Conservation (phyloP, 169 alveolate genomes). For the Theileria orientalis region DNA sequence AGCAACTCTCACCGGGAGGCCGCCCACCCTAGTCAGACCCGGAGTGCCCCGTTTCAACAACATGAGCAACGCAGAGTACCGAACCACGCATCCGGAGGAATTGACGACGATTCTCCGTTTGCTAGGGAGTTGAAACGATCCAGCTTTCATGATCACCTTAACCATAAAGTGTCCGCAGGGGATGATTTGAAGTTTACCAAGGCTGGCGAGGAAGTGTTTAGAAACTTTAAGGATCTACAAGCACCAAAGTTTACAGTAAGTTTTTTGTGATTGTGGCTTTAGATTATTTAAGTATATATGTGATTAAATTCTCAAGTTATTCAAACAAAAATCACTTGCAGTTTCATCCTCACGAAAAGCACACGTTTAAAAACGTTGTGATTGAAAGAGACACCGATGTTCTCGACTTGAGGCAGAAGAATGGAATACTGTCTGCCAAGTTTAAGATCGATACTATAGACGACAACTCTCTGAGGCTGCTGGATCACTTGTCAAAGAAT, state of each 20-base stretch:
- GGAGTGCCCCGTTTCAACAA: not conserved
- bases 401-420: conserved; percentile 40
- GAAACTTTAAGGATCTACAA: not conserved
- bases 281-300: too few species aligned
- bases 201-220: not conserved
- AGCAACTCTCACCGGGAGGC: not conserved
- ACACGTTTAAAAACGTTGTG: conserved; percentile 40
- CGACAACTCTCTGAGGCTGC: conserved; percentile 27
- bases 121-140: not conserved
- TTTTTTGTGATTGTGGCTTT: too few species aligned
- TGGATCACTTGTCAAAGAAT: conserved; percentile 31
- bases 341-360: conserved; percentile 43
- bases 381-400: conserved; percentile 35
- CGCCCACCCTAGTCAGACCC: not conserved
- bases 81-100: not conserved
- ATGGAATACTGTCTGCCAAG: conserved; percentile 43
- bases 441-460: conserved; percentile 34
- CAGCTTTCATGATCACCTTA: not conserved
- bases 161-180: not conserved
- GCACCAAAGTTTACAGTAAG: conserved; percentile 16
- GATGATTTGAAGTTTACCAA: conserved; percentile 4
- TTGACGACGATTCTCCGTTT: not conserved
- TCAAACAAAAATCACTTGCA: not conserved
- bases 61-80: not conserved
- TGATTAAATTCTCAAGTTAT: not conserved